Conservation (phyloP, 2,329 filamentous ascomycete species). For the Colletotrichum sp. region DNA sequence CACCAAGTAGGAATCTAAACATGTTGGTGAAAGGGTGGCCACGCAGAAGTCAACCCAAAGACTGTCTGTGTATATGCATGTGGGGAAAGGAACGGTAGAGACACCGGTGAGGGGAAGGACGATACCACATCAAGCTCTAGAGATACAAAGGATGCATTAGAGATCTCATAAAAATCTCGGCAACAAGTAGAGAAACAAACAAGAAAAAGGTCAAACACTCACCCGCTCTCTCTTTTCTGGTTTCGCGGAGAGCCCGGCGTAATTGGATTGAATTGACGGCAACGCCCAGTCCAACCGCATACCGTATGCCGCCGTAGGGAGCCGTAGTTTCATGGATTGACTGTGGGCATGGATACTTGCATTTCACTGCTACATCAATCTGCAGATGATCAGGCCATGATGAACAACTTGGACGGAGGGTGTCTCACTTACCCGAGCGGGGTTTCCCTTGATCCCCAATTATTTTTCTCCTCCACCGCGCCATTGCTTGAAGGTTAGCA, state of each 20-base stretch:
- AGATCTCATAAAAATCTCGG: neutral
- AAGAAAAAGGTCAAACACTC: neutral
- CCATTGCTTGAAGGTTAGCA: neutral
- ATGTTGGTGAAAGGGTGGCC: neutral
- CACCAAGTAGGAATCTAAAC: neutral
- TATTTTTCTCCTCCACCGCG: neutral
- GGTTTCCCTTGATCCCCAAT: slow-evolving; percentile 4
- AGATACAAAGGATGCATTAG: slow-evolving; percentile 11
- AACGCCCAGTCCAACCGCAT: neutral
- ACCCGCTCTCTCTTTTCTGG: neutral
- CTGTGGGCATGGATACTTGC: slow-evolving; percentile 2
- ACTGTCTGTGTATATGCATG: neutral
- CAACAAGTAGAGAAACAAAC: neutral
- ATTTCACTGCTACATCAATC: slow-evolving; percentile 8
- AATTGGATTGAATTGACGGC: neutral
- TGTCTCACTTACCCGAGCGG: slow-evolving; percentile 17
- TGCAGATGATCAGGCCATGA: slow-evolving; percentile 21
- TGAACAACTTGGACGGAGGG: neutral
- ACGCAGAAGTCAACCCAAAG: neutral
- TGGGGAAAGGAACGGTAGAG: neutral
- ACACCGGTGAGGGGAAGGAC: neutral
- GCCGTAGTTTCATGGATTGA: neutral
- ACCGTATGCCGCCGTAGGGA: neutral
- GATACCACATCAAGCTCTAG: slow-evolving; percentile 7
- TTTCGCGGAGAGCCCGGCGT: neutral